phyloP scores from a whole-genome alignment of 768 basidiomycete species.

The Pluteus cervinus region DNA sequence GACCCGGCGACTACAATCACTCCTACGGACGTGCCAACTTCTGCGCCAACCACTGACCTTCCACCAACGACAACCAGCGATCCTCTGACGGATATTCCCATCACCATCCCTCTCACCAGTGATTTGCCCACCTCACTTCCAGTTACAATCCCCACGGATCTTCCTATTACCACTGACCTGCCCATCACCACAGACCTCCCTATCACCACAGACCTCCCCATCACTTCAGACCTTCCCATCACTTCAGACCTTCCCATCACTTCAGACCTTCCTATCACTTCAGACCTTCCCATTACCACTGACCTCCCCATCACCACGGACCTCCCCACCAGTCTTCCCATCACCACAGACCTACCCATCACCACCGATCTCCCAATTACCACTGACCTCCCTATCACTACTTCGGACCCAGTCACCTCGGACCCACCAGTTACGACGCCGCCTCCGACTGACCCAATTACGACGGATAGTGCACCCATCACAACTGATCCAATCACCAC shows the following conservation, averaged over 20 bases:
- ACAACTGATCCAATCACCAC: neutral
- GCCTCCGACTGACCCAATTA: neutral
- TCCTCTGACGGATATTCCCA: too few relatives aligned
- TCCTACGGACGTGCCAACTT: too few relatives aligned
- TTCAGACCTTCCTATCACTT: conserved; percentile 3
- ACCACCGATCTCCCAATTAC: too few relatives aligned
- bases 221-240: conserved; percentile 4
- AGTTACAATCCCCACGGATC: conserved; percentile 1
- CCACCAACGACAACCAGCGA: too few relatives aligned
- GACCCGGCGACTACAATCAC: neutral
- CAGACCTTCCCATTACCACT: conserved; percentile 1
- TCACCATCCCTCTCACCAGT: neutral
- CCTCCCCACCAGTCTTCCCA: too few relatives aligned
- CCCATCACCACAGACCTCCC: conserved; percentile 5
- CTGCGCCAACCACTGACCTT: too few relatives aligned
- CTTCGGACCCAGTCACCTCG: too few relatives aligned
- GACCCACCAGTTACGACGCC: neutral
- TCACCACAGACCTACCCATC: too few relatives aligned
- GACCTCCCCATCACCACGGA: too few relatives aligned
- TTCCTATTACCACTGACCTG: conserved; percentile 3
- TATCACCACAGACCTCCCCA: neutral
- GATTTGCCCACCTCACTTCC: conserved; percentile 5
- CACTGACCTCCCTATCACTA: too few relatives aligned
- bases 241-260: neutral
- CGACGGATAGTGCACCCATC: neutral